Percentiles rank a stretch among this genome's conserved stretches.
Evolutionary conservation across 441 rosid species (phyloP).

Genomic region (Euphorbia schlechtendalii): DNA sequence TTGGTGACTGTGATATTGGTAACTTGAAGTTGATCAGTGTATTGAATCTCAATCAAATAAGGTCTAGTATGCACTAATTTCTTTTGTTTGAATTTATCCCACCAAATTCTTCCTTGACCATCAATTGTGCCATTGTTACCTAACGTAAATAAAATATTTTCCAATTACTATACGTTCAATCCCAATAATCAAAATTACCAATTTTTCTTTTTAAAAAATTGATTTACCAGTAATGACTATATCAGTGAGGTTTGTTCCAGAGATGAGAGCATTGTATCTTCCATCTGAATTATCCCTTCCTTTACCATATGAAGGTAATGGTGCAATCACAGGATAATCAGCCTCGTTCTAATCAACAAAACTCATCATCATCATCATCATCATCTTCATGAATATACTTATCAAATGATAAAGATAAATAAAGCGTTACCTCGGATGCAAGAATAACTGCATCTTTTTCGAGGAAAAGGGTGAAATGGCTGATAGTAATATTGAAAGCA

Average conservation of each 20-base stretch:
- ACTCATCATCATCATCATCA: neutral
- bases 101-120: constrained; percentile 63
- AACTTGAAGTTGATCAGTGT: constrained; percentile 45
- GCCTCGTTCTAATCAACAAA: constrained; percentile 36
- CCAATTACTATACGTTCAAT: neutral
- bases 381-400: neutral
- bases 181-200: neutral
- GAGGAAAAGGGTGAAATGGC: constrained; percentile 65
- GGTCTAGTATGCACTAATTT: constrained; percentile 47
- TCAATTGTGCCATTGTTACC: constrained; percentile 34
- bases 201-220: too few relatives aligned
- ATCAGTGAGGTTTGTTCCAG: constrained; percentile 55
- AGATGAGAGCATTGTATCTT: constrained; percentile 51
- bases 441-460: constrained; percentile 55
- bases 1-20: constrained; percentile 48
- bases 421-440: constrained; percentile 46
- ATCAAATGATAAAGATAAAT: too few relatives aligned
- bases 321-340: constrained; percentile 42
- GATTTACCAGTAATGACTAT: constrained; percentile 56
- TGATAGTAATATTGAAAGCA: constrained; percentile 52
- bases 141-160: neutral
- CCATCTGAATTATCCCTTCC: constrained; percentile 51
- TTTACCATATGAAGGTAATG: constrained; percentile 57
- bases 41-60: constrained; percentile 57
- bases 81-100: constrained; percentile 41